Evolutionary conservation across 1,284 basidiomycete genomes (phyloP).

Genomic region (Peniophora sp.): DNA sequence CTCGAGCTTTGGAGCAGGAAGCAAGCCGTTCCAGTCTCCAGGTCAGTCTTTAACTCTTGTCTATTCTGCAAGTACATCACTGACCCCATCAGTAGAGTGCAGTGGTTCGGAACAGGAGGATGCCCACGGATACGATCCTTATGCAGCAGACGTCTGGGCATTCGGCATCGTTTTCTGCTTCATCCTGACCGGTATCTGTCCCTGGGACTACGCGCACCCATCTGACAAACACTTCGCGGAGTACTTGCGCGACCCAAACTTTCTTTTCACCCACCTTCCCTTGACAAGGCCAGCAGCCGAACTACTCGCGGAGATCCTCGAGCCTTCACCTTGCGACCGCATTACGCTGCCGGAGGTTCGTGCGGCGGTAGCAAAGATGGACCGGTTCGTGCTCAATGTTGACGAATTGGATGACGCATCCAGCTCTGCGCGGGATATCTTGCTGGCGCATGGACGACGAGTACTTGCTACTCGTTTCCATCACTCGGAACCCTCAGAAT

Average conservation of each 20-base stretch:
- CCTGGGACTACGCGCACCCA: neutral
- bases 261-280: neutral
- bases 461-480: no score
- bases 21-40: neutral
- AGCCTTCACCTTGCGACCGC: neutral
- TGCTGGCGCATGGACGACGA: neutral
- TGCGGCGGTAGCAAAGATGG: neutral
- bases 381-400: neutral
- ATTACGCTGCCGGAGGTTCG: neutral
- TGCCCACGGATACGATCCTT: neutral
- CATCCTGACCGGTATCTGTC: neutral
- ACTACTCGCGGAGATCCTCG: neutral
- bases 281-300: neutral
- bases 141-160: neutral
- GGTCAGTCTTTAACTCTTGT: neutral
- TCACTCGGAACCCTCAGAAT: no score
- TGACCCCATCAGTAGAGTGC: neutral
- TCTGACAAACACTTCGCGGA: neutral
- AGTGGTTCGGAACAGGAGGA: neutral
- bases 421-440: neutral
- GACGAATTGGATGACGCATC: neutral
- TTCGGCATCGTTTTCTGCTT: neutral
- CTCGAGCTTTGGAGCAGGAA: neutral
- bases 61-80: neutral
- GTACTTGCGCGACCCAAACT: neutral